phyloP scores from a whole-genome alignment of 306 rosid genomes.

The Fragaria nilgerrensis region DNA sequence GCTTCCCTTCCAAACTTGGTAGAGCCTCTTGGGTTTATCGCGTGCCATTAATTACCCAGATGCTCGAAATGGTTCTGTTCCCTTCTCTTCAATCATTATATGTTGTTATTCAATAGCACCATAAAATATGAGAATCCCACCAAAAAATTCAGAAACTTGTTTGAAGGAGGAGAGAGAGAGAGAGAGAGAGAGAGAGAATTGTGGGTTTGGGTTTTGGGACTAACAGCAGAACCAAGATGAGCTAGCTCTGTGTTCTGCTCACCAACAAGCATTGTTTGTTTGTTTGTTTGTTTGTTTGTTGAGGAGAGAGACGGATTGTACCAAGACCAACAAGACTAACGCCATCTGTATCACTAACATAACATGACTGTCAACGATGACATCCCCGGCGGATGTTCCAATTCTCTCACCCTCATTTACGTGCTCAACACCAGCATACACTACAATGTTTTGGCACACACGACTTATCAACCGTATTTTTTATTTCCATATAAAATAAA shows the following conservation, averaged over 20 bases:
- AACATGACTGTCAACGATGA: constrained; percentile 46
- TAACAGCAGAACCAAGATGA: constrained; percentile 29
- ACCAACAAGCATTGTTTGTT: neutral
- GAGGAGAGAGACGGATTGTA: constrained; percentile 39
- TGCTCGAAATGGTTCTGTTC: constrained; percentile 28
- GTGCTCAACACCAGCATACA: constrained; percentile 24
- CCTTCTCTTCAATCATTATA: constrained; percentile 26
- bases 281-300: neutral
- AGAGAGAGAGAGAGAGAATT: neutral
- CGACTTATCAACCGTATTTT: too few relatives aligned
- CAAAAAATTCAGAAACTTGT: neutral
- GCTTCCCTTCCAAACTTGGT: constrained; percentile 90
- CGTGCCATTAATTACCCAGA: constrained; percentile 30
- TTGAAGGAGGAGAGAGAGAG: neutral
- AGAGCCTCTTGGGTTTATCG: constrained; percentile 53
- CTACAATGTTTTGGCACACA: neutral
- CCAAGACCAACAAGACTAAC: constrained; percentile 45
- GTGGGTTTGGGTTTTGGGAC: constrained; percentile 9
- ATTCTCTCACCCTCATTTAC: constrained; percentile 52
- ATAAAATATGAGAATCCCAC: neutral
- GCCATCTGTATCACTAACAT: constrained; percentile 24
- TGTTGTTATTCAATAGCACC: constrained; percentile 29
- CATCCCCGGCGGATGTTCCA: constrained; percentile 60
- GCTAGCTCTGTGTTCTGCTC: constrained; percentile 28
- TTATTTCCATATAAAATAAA: too few relatives aligned